Evolutionary conservation across 208 protist genomes (phyloP), one percentile per base, ranked within the genome.

Genomic region (Phytomonas francai): DNA sequence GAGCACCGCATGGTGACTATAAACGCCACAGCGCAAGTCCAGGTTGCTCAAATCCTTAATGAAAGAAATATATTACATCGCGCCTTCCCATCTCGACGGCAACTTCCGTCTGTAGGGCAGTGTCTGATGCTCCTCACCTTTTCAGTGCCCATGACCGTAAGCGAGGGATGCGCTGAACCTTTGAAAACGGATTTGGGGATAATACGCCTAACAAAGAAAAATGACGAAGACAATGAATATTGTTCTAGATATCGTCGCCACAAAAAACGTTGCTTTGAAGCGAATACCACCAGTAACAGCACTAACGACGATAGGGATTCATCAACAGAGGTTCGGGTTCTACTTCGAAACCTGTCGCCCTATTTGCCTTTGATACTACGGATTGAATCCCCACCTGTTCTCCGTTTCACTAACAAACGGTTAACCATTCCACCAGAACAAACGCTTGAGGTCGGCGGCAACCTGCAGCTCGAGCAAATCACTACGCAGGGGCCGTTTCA

Each of bases 401-500:
- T 95, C 14, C 79, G 76, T 56, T 89, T 95, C 59, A 64, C 77
- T 3, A 72, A 77, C 51, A 86, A 82, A 54, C 81, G 78, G 16
- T 57, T 91, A 58, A 76, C 75, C 39, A 78, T 93, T 3, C 77
- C 83, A 14, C 84, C 90, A 32, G 72, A 78, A 19, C 78, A 83
- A 63, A 83, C 73, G 22, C 51, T 71, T 12, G 62, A 70, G 59
- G 81, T 92, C 32, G 80, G 90, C 60, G 90, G 79, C 14, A 72
- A 56, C 19, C 67, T 95, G 64, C 78, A 84, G 67, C 62, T 85
- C 28, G 76, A 85, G 57, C 76, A 83, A 29, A 89, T 91, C 54
- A 77, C 74, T 3, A 79, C 74, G 30, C 87, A 95, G 64, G 90
- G 90, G 27, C 75, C 78, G 25, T 95, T 95, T 63, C 78, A 77